Evolutionary conservation across 129 eudicot species (phyloP), one percentile per base, ranked within the genome.

Genomic region (Flaveria brownii): DNA sequence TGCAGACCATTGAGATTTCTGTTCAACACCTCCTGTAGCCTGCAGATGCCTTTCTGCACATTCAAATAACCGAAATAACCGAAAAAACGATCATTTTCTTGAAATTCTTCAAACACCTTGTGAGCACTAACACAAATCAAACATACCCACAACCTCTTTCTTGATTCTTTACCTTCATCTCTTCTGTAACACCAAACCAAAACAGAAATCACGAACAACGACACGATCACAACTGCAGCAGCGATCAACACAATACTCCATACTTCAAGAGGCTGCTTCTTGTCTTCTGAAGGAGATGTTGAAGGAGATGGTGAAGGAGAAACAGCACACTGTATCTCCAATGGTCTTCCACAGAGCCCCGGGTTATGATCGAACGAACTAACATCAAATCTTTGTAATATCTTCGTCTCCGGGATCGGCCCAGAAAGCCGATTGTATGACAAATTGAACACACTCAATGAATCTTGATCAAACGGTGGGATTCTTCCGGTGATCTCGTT

Each of bases 381-480:
- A 22, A 20, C 14, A 0, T 84, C 66, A 4, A 88, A 91, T 72
- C 85, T 78, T 41, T 54, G 18, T 1, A 91, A 80, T 43, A 68
- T 75, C 28, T 77, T 72, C 3, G 93, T 86, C 25, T 84, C 80
- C 3, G 96, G 96, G 47, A 91, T 82, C 6, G 69, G 79, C 16
- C 96, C 94, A 2, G 64, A 70, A 55, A 91, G 89, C 26, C 54
- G 64, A 81, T 91, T 91, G 73, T 84, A 59, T 7, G 97, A 91
- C 39, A 91, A 81, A 17, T 91, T 91, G 51, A 91, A 81, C 9
- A 54, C 76, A 7, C 72, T 79, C 50, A 91, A 78, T 9, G 85
- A 68, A 15, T 77, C 75, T 68, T 90, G 96, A 68, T 87, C 54
- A 43, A 90, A 85, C 16, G 87, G 85, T 0, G 96, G 96, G 36